Base-by-base conservation (phyloP, 2,329 filamentous ascomycete species). In the Coleophoma cylindrospora region DNA sequence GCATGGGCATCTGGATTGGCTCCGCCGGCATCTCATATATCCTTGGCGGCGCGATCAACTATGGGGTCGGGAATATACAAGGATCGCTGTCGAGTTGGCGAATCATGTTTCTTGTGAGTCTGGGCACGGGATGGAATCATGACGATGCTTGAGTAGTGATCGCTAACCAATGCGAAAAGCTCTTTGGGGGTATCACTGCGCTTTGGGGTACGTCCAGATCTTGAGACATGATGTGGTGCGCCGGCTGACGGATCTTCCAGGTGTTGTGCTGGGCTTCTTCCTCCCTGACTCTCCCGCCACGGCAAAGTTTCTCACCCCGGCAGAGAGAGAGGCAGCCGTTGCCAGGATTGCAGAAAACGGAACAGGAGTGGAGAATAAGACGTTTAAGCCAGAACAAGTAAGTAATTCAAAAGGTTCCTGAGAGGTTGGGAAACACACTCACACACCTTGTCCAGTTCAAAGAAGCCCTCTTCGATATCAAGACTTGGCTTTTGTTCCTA, bases 41-140 rank as follows among this genome's bases (percentile, higher is more conserved):
- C n/a, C n/a, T 77, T 22, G 78, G 79, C 1, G 78, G 75, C 56
- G 69, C 82, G 12, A 68, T 81, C 17, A 78, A 74, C 0, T 83
- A 81, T 51, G 79, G 78, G 0, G 67, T 84, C 0, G 80, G 78
- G 13, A 76, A 76, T 48, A 79, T 82, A 54, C 51, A 75, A 1
- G 76, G 74, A 4, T 48, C 63, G 22, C 36, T 48, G 22, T 56
- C 65, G 48, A 50, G 50, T 14, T 63, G 57, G 45, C 55, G 58
- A 46, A 71, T 74, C 46, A 76, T 77, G 8, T 79, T 79, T 54
- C 59, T 79, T 36, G 76, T 40, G 19, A 9, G 19, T 40, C 7
- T 27, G 27, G 27, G 6, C 27, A 27, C 7, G 3, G 27, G 27
- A 10, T 2, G 3, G 19, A 19, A 19, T 19, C 19, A 19, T 19